Evolutionary conservation across 257 asterid genomes (phyloP), one percentile per base, ranked within the genome.

Genomic region (Anisodus tanguticus): DNA sequence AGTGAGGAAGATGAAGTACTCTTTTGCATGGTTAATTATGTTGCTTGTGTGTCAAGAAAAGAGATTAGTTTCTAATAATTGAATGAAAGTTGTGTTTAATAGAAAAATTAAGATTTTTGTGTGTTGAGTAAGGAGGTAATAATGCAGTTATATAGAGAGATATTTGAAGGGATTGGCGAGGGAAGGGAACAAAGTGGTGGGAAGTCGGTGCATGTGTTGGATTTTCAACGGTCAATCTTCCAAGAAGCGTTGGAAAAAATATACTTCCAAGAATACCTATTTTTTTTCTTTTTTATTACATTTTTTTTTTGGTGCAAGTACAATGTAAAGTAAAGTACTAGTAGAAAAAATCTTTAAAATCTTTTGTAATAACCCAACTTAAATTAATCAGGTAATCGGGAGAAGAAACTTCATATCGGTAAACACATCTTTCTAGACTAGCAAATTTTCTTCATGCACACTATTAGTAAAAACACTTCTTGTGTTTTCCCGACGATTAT

Each of bases 1-100:
- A 95, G 85, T 85, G 91, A 81, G 9, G 97, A 89, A 12, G 92
- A 43, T 59, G 98, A 93, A 10, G 84, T 15, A 85, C 90, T 88
- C 69, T 89, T 90, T 39, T 93, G 89, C 95, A 95, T 93, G 60
- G 43, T 83, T 76, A 22, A 22, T 49, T 9, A 15, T 31, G 35
- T 16, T 22, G 0, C 12, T 22, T 85, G 53, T 45, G 15, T 15
- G 41, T 11, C 1, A 72, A 72, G 41, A 72, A 72, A 72, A 41
- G 8, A 69, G 19, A 19, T 47, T 19, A 47, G 19, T 72, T 47
- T 13, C 9, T 12, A 3, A 1, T 66, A 3, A 1, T 66, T 11
- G n/a, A 26, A 64, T 26, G 47, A 17, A 15, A 4, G 19, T 6
- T 16, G 15, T 67, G 70, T 63, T 41, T 67, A 82, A 72, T 4